These are phyloP conservation scores for Solanum piurae DNA, from an alignment of 257 asterid genomes.

Conservation along the genomic window DNA sequence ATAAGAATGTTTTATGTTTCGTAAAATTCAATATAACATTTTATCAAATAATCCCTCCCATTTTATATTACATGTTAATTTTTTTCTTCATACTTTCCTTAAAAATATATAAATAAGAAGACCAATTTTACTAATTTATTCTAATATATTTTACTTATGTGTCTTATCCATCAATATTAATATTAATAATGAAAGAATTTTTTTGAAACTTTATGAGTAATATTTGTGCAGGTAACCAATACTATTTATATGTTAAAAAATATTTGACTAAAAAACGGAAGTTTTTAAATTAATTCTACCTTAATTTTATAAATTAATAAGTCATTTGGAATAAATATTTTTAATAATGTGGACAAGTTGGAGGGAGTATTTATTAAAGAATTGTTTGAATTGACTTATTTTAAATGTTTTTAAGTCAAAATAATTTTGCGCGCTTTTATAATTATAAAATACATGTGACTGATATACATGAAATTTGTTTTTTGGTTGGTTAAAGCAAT, in stretches of 20 bases:
- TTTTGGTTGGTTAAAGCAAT: no score
- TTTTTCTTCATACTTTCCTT: no score
- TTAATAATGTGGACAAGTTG: neutral
- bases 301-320: neutral
- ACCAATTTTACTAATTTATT: neutral
- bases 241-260: neutral
- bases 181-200: neutral
- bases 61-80: neutral
- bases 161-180: neutral
- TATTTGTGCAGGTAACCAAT: neutral
- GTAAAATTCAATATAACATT: neutral
- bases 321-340: neutral
- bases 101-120: neutral
- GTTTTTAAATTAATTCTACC: neutral
- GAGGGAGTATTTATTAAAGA: neutral
- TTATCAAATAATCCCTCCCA: neutral
- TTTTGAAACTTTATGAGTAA: no score
- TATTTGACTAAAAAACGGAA: neutral
- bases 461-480: no score
- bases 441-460: no score
- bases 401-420: neutral
- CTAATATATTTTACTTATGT: neutral
- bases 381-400: neutral
- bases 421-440: neutral
- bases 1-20: neutral